These are phyloP conservation scores for Diaporthe vaccinii DNA, from an alignment of 2,329 filamentous ascomycete genomes.

Conservation along the genomic window DNA sequence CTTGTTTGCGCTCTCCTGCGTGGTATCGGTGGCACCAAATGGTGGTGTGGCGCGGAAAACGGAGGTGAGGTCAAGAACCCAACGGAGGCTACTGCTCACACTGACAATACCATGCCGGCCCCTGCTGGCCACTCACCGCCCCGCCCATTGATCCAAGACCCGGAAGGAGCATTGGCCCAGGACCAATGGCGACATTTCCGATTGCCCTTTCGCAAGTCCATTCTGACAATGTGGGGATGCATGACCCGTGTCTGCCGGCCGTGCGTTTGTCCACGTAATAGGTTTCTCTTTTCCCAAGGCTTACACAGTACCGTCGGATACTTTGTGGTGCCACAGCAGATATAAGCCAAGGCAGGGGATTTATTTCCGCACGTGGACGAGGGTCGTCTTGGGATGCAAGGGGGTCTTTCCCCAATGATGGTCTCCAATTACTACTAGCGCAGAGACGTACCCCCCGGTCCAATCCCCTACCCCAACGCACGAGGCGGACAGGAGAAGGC, in stretches of 20 bases:
- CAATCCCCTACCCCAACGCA: not conserved
- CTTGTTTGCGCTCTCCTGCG: not conserved
- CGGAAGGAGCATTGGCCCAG: not conserved
- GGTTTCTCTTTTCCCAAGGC: not conserved
- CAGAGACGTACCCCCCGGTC: not conserved
- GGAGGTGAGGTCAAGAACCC: not conserved
- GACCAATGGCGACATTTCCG: slow-evolving; percentile 30
- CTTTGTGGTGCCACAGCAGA: not conserved
- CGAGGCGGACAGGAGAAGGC: slow-evolving; percentile 15
- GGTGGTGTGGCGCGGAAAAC: not conserved
- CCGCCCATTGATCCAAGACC: not conserved
- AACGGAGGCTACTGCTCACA: not conserved
- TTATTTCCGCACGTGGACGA: not conserved
- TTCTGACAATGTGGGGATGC: not conserved
- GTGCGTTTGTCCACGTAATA: slow-evolving; percentile 16
- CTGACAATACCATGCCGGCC: not conserved
- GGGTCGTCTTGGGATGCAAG: not conserved
- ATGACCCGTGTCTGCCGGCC: not conserved
- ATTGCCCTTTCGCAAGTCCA: slow-evolving; percentile 22
- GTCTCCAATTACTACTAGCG: not conserved
- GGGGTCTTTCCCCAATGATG: not conserved
- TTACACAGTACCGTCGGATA: not conserved
- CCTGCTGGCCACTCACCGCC: slow-evolving; percentile 25
- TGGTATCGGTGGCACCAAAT: not conserved
- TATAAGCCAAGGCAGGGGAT: not conserved